Evolutionary conservation across 768 basidiomycete genomes (phyloP).

Genomic region (Nevesoporus exiguus): DNA sequence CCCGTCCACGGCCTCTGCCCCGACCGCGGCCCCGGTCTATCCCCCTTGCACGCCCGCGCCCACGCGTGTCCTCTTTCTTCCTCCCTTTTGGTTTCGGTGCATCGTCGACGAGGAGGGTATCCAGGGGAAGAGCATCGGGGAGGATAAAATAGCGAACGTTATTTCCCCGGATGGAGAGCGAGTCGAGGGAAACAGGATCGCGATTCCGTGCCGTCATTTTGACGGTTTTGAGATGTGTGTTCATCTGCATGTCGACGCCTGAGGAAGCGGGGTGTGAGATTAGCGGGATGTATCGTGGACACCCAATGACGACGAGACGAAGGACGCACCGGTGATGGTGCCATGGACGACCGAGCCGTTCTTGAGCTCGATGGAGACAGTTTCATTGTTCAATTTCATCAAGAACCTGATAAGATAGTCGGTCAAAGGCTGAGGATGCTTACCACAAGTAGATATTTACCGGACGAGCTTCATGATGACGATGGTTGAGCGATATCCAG

Average conservation of each 20-base stretch:
- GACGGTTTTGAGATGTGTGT: constrained; percentile 96
- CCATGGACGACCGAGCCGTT: constrained; percentile 95
- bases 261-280: constrained; percentile 8
- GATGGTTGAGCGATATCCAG: constrained; percentile 25
- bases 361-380: constrained; percentile 96
- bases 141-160: constrained; percentile 95
- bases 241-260: constrained; percentile 99
- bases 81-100: constrained; percentile 92
- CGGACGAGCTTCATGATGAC: constrained; percentile 80
- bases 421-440: constrained; percentile 4
- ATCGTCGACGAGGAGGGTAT: constrained; percentile 96
- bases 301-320: background rate
- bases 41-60: constrained; percentile 53
- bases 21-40: constrained; percentile 52
- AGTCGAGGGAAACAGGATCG: constrained; percentile 82
- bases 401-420: constrained; percentile 62
- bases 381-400: constrained; percentile 99
- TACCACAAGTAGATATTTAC: constrained; percentile 35
- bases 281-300: background rate
- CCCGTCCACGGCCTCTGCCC: constrained; percentile 52
- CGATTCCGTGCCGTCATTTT: constrained; percentile 94
- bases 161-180: constrained; percentile 93
- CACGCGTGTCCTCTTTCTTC: constrained; percentile 82
- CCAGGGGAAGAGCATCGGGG: constrained; percentile 95
- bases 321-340: constrained; percentile 84